Evolutionary conservation across 345 rosid species (phyloP).

Genomic region (Salix purpurea): DNA sequence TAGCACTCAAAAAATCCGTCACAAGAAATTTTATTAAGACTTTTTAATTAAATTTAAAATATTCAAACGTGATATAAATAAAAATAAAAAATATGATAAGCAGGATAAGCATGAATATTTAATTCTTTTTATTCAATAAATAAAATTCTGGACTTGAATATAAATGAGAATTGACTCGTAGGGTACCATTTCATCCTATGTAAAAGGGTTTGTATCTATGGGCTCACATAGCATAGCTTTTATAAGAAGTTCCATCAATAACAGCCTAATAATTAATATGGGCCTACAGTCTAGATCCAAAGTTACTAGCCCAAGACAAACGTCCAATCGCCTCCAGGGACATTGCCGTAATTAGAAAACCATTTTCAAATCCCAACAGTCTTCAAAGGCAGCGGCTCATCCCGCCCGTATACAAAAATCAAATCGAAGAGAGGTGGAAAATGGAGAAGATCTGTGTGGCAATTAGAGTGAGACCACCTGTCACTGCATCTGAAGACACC

Average conservation of each 20-base stretch:
- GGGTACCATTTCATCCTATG: neutral
- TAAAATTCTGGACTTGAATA: too few species aligned
- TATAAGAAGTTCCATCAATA: neutral
- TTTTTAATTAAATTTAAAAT: too few species aligned
- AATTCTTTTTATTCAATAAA: too few species aligned
- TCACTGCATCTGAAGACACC: conserved; percentile 23
- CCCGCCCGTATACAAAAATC: conserved; percentile 21
- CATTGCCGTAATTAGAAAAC: conserved; percentile 4
- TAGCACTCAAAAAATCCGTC: too few species aligned
- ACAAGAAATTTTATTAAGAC: too few species aligned
- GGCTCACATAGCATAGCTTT: neutral
- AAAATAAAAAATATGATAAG: too few species aligned
- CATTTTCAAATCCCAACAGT: neutral
- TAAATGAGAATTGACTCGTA: too few species aligned
- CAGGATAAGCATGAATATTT: too few species aligned
- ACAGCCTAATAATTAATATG: neutral
- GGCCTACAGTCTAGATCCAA: neutral
- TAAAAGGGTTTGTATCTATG: neutral
- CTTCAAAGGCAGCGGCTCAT: conserved; percentile 11
- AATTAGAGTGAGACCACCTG: conserved; percentile 66
- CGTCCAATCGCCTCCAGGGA: conserved; percentile 1
- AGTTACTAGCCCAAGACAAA: neutral
- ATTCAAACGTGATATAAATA: too few species aligned
- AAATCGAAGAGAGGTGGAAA: neutral
- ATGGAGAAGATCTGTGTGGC: conserved; percentile 98